Evolutionary conservation across 306 rosid species (phyloP), one percentile per base, ranked within the genome.

Genomic region (Fagus crenata): DNA sequence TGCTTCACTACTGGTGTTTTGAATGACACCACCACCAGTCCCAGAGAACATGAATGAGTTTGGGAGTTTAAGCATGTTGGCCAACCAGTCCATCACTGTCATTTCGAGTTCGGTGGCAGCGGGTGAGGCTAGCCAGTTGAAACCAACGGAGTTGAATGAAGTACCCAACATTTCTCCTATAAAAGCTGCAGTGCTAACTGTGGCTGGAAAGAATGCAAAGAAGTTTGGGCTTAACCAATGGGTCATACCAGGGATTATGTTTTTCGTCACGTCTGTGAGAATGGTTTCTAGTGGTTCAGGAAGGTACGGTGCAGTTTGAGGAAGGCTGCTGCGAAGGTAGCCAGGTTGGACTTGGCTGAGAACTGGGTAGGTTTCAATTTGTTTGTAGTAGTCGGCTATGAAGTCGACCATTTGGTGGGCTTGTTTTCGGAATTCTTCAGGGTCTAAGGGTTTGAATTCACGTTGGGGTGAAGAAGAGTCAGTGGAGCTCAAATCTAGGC

Each of bases 71-170:
- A 90, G 84, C 76, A 78, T 49, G 53, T 80, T 32, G 11, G 82
- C 95, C n/a, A 90, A 86, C 95, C 95, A 90, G 73, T 86, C 86
- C 90, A 85, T 88, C 75, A 90, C 90, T 4, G 86, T 53, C 67
- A 76, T 85, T 78, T 90, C 92, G 4, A 88, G 89, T 75, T 88
- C 95, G 1, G 92, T 90, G 22, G 89, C 89, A 18, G 95, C 89
- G 0, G 95, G 95, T 0, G 95, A 90, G 39, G 92, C 74, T 0
- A 78, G 28, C 95, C 95, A 90, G 74, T 90, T 90, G 86, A 88
- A 90, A 0, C 92, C 89, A 39, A 85, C 89, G 3, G 87, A 75
- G 78, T 77, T 87, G 67, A 88, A 72, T 9, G 90, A 86, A 0
- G 89, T 83, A 78, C 89, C 81, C 0, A 90, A 72, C 87, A 88